Evolutionary conservation across 1,139 yeast species (phyloP).

Genomic region (Magnusiomyces paraingens): DNA sequence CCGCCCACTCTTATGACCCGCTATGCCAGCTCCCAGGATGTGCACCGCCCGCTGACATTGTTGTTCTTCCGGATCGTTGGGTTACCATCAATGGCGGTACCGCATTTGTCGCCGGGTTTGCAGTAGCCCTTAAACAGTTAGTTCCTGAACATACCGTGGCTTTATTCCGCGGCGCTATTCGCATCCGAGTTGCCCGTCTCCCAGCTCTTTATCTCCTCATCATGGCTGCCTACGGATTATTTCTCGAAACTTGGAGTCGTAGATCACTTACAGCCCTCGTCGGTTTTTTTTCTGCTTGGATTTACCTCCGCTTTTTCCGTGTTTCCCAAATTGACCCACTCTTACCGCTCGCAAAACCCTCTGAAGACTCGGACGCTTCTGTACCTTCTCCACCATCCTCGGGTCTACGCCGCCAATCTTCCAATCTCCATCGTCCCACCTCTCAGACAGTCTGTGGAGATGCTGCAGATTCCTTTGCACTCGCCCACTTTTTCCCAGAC

Average conservation of each 20-base stretch:
- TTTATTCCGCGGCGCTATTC: constrained; percentile 55
- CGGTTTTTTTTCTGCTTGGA: constrained; percentile 67
- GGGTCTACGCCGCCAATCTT: not conserved
- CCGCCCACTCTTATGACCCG: constrained; percentile 5
- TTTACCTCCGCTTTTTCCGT: constrained; percentile 72
- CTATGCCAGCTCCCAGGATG: constrained; percentile 10
- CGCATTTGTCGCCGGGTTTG: constrained; percentile 63
- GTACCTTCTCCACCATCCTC: constrained; percentile 3
- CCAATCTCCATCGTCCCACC: too few relatives aligned
- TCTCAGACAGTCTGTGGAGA: constrained; percentile 56
- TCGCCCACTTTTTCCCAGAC: constrained; percentile 68
- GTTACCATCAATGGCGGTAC: constrained; percentile 61
- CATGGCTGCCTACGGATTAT: constrained; percentile 34
- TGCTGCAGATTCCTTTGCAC: constrained; percentile 82
- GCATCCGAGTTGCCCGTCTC: constrained; percentile 59
- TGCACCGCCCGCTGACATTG: not conserved
- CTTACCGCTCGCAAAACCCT: constrained; percentile 25
- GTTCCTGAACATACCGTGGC: constrained; percentile 82
- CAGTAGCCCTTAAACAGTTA: constrained; percentile 81
- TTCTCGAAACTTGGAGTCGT: constrained; percentile 46
- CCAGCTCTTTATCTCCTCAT: constrained; percentile 54
- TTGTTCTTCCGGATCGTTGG: not conserved
- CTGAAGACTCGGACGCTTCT: not conserved
- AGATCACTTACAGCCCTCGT: constrained; percentile 24
- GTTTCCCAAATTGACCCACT: constrained; percentile 33